Percentiles rank a stretch among this genome's conserved stretches.
phyloP scores from a whole-genome alignment of 352 stramenopile genomes.

The Globisporangium irregulare region DNA sequence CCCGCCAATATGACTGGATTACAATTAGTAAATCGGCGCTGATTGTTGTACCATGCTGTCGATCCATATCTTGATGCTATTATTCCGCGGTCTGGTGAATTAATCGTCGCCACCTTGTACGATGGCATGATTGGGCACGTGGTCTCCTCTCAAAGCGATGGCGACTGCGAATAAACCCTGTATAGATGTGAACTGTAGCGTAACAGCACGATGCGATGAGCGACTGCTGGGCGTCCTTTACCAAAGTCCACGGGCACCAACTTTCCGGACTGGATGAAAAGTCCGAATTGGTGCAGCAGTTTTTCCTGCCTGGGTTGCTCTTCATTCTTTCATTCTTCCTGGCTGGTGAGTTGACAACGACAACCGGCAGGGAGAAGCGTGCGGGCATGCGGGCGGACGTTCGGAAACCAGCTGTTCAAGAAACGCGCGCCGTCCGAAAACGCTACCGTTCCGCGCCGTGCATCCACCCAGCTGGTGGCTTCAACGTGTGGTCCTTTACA shows the following conservation, averaged over 20 bases:
- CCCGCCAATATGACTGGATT: not conserved
- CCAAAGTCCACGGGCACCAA: not conserved
- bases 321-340: not conserved
- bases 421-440: not conserved
- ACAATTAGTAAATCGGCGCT: not conserved
- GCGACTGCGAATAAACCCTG: not conserved
- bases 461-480: constrained; percentile 15
- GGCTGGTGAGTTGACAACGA: not conserved
- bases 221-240: not conserved
- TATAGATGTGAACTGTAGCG: not conserved
- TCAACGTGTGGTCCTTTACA: constrained; percentile 3
- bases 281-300: not conserved
- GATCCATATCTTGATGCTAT: not conserved
- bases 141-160: not conserved
- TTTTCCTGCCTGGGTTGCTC: not conserved
- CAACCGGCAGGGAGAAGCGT: not conserved
- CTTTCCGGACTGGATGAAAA: constrained; percentile 1
- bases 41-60: not conserved
- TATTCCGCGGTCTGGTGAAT: not conserved
- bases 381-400: not conserved
- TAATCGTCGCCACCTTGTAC: not conserved
- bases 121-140: not conserved
- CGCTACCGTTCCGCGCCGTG: not conserved
- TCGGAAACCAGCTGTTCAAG: constrained; percentile 16
- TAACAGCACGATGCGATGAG: not conserved